Conservation (phyloP, 352 stramenopile species). For the Phytophthora parvispora region DNA sequence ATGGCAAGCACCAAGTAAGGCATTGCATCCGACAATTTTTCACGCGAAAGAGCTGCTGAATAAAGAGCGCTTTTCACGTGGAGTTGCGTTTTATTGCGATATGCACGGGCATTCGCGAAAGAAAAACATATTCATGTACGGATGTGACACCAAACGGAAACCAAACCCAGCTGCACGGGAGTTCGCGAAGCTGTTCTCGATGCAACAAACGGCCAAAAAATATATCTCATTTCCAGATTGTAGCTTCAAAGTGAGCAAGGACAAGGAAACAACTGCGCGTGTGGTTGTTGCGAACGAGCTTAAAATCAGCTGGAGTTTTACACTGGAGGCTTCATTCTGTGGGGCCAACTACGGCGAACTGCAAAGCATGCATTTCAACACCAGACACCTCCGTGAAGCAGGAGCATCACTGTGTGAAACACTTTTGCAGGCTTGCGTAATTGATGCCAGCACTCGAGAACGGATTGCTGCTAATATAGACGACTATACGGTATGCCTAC, state of each 20-base stretch:
- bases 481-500: conserved; percentile 45
- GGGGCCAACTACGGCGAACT: conserved; percentile 78
- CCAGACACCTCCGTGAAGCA: conserved; percentile 58
- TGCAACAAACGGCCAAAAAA: conserved; percentile 71
- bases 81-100: conserved; percentile 91
- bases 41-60: conserved; percentile 87
- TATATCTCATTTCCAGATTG: conserved; percentile 77
- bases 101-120: conserved; percentile 95
- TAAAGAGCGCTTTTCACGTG: conserved; percentile 55
- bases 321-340: conserved; percentile 91
- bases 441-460: conserved; percentile 42
- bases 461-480: conserved; percentile 37
- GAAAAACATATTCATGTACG: conserved; percentile 97
- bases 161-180: conserved; percentile 75
- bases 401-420: conserved; percentile 62
- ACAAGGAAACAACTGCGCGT: conserved; percentile 84
- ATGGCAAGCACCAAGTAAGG: conserved; percentile 80
- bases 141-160: conserved; percentile 92
- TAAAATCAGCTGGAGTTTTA: conserved; percentile 83
- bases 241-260: conserved; percentile 86
- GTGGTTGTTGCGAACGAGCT: conserved; percentile 88
- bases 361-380: conserved; percentile 76
- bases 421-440: conserved; percentile 54
- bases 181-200: conserved; percentile 81
- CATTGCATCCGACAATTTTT: conserved; percentile 91